Evolutionary conservation across 176 grass and related monocot species (phyloP).

Genomic region (Puya raimondii): DNA sequence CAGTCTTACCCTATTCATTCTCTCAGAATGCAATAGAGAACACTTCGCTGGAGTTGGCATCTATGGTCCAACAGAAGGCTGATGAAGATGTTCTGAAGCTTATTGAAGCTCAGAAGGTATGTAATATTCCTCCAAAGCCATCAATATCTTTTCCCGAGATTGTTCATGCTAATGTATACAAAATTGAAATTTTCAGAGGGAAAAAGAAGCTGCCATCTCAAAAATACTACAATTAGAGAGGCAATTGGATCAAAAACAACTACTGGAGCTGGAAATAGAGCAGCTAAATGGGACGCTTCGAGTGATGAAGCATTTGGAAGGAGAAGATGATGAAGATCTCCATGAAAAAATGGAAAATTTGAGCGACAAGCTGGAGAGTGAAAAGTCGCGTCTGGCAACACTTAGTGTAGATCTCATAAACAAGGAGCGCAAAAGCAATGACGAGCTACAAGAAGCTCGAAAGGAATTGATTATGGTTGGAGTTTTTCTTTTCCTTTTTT

Average conservation of each 20-base stretch:
- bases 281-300: constrained; percentile 75
- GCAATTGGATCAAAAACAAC: constrained; percentile 70
- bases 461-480: constrained; percentile 72
- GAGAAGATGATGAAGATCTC: constrained; percentile 72
- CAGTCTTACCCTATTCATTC: background rate
- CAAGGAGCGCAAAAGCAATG: constrained; percentile 78
- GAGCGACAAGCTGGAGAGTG: constrained; percentile 50
- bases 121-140: background rate
- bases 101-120: constrained; percentile 77
- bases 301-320: constrained; percentile 89
- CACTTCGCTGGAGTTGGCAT: constrained; percentile 44
- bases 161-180: constrained; percentile 6
- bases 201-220: constrained; percentile 75
- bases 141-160: constrained; percentile 16
- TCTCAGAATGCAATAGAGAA: constrained; percentile 37
- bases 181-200: constrained; percentile 47
- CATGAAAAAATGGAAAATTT: constrained; percentile 71
- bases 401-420: constrained; percentile 54
- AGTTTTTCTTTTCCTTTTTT: constrained; percentile 7
- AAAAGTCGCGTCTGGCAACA: constrained; percentile 50
- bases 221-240: constrained; percentile 80
- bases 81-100: constrained; percentile 74
- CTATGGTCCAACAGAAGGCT: constrained; percentile 66
- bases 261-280: constrained; percentile 80
- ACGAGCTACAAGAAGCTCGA: constrained; percentile 63